Evolutionary conservation across 129 eudicot species (phyloP), one percentile per base, ranked within the genome.

Genomic region (Artemisia tridentata): DNA sequence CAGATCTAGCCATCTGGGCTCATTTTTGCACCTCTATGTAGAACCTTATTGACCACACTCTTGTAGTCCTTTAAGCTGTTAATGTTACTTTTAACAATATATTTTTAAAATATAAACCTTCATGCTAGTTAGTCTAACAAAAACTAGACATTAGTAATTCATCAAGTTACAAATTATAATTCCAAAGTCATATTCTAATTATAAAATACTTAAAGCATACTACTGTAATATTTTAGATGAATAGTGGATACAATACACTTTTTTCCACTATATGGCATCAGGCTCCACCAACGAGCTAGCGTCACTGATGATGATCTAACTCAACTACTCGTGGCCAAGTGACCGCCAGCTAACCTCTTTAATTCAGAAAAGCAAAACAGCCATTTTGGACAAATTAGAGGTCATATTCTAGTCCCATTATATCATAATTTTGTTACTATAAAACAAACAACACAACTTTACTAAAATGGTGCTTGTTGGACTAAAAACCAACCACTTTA

Each of bases 241-340:
- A 6, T 38, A 38, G 10, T 38, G 10, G 45, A 38, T 8, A 38
- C 45, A 38, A 38, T 38, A 38, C 45, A 38, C 45, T 7, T 38
- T 38, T 0, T 1, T 38, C 45, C 45, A 34, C 43, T 34, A 34
- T 34, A 34, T 34, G 43, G 43, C 43, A 56, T 56, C 13, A 5
- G 63, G 63, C 15, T 56, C 63, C 34, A 56, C 63, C 23, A 56
- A 27, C 63, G 7, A 56, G 63, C 63, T 5, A 4, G 17, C 56
- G 34, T 56, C 34, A 56, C 63, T 56, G 7, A 20, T 56, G 63
- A 11, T 56, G 63, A 56, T 56, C 63, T 18, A 56, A 56, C 63
- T 19, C 63, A 20, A 10, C 62, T 27, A 56, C 31, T 27, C 20
- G 63, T 55, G 27, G 61, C 61, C 19, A 55, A 55, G 61, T 55